These are phyloP conservation scores for Naganishia onofrii DNA, from an alignment of 768 basidiomycete genomes.

Conservation along the genomic window DNA sequence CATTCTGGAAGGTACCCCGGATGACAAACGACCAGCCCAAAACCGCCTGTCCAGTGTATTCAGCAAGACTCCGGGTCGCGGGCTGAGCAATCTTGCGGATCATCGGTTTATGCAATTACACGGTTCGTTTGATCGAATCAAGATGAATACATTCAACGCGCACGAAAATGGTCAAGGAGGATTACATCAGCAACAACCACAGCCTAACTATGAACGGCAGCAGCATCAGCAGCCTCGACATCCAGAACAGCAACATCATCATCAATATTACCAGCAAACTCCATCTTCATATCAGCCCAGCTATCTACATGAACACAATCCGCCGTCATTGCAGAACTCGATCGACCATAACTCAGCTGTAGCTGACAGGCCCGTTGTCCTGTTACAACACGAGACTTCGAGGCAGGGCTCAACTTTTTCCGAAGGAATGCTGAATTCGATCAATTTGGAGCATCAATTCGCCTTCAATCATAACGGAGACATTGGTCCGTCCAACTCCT, in stretches of 20 bases:
- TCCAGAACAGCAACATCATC: constrained; percentile 4
- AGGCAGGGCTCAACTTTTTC: not conserved
- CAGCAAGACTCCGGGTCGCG: not conserved
- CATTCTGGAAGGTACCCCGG: not conserved
- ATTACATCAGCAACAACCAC: constrained; percentile 6
- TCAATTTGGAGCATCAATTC: not conserved
- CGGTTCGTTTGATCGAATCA: not conserved
- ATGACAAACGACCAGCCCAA: not conserved
- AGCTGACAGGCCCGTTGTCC: not conserved
- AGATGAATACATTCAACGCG: not conserved
- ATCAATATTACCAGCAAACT: constrained; percentile 2
- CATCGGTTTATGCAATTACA: constrained; percentile 1
- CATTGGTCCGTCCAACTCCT: not conserved
- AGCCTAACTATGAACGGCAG: not conserved
- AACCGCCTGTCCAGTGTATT: not conserved
- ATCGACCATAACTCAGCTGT: not conserved
- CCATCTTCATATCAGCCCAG: not conserved
- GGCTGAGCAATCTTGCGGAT: not conserved
- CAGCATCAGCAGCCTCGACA: not conserved
- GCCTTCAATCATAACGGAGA: not conserved
- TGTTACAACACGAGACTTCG: not conserved
- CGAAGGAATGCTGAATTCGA: constrained; percentile 1
- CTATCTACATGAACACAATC: not conserved
- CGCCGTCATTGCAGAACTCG: not conserved
- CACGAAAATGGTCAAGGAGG: not conserved